Evolutionary conservation across 768 basidiomycete species (phyloP).

Genomic region (Suillus sp.): DNA sequence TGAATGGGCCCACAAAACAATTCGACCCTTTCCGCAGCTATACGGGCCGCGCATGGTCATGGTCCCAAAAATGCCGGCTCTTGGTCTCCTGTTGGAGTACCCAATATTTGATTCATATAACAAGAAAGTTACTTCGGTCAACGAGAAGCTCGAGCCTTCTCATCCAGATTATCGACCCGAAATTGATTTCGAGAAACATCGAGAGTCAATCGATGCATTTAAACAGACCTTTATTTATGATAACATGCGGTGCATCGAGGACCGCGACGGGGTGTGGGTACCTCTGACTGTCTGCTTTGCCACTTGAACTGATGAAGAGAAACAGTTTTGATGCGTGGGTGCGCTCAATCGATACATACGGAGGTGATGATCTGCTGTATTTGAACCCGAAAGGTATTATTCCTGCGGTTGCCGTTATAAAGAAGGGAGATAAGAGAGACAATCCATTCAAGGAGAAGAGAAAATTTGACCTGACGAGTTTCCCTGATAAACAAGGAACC

Average conservation of each 20-base stretch:
- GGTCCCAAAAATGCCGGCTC: conserved; percentile 93
- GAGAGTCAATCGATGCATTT: conserved; percentile 74
- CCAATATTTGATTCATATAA: conserved; percentile 84
- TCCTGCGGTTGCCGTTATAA: conserved; percentile 68
- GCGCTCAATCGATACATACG: conserved; percentile 70
- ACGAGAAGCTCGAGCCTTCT: conserved; percentile 49
- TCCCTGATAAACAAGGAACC: conserved; percentile 33
- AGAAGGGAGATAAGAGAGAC: conserved; percentile 54
- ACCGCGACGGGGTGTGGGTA: conserved; percentile 72
- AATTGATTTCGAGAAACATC: conserved; percentile 71
- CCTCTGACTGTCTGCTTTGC: not conserved
- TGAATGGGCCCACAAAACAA: not conserved
- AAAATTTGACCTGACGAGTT: conserved; percentile 63
- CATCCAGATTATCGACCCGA: conserved; percentile 67
- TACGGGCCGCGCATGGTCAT: conserved; percentile 78
- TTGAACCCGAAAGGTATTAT: conserved; percentile 79
- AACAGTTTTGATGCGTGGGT: conserved; percentile 85
- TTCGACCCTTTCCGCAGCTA: conserved; percentile 45
- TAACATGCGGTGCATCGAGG: conserved; percentile 84
- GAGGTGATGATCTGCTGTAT: conserved; percentile 76
- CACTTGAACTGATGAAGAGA: conserved; percentile 4
- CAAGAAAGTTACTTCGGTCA: conserved; percentile 46
- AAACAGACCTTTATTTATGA: conserved; percentile 86
- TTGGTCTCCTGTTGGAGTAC: conserved; percentile 89
- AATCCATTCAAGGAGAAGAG: conserved; percentile 71